Percentiles rank a stretch among this genome's conserved stretches.
These are phyloP conservation scores for Tylopilus plumbeoviolaceoides DNA, from an alignment of 768 basidiomycete species.

Conservation along the genomic window DNA sequence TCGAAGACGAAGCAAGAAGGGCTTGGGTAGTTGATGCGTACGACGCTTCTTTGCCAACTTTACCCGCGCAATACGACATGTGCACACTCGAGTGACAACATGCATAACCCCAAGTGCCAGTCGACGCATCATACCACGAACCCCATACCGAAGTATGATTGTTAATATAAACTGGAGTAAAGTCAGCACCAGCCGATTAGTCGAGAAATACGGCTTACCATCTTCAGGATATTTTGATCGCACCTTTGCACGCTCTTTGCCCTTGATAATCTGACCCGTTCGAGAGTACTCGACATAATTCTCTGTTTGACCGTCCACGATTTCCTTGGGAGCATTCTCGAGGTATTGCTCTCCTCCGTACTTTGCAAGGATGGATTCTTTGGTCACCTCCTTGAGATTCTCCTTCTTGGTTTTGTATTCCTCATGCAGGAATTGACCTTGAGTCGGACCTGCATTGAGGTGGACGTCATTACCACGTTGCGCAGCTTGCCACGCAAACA, in stretches of 20 bases:
- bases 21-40: slow-evolving; percentile 71
- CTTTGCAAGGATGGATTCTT: slow-evolving; percentile 84
- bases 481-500: slow-evolving; percentile 97
- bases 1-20: slow-evolving; percentile 47
- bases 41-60: slow-evolving; percentile 76
- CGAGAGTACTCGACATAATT: slow-evolving; percentile 97
- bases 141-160: slow-evolving; percentile 99
- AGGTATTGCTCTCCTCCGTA: slow-evolving; percentile 96
- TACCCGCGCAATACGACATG: slow-evolving; percentile 87
- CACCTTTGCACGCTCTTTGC: slow-evolving; percentile 82
- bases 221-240: slow-evolving; percentile 96
- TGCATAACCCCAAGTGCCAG: slow-evolving; percentile 84
- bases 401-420: slow-evolving; percentile 94
- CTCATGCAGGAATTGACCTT: slow-evolving; percentile 86
- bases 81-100: slow-evolving; percentile 90
- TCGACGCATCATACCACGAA: slow-evolving; percentile 78
- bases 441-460: slow-evolving; percentile 93
- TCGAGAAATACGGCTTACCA: slow-evolving; percentile 46
- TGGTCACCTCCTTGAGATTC: slow-evolving; percentile 79
- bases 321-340: slow-evolving; percentile 83
- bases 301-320: slow-evolving; percentile 94
- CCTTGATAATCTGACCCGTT: slow-evolving; percentile 87
- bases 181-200: neutral
- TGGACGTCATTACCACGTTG: slow-evolving; percentile 93
- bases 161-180: slow-evolving; percentile 67